Base-by-base conservation (phyloP, 129 eudicot species). In the Chrysanthemum lavandulifolium region DNA sequence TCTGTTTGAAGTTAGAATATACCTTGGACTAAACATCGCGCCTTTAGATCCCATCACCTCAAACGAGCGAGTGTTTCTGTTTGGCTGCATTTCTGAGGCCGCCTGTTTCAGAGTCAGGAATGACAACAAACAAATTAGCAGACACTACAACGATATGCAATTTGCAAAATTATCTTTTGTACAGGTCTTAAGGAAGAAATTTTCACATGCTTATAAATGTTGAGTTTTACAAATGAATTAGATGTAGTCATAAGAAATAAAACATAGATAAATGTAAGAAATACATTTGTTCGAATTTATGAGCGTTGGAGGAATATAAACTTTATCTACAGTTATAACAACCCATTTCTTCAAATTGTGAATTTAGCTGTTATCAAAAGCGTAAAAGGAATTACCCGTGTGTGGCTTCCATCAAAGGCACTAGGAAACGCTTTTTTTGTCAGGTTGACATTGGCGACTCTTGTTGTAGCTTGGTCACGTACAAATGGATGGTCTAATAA, bases 361-460 rank as follows among this genome's bases (percentile, higher is more conserved):
- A 16, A 61, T 66, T n/a, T 19, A 66, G 0, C 13, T 14, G 0
- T 29, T 13, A 55, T n/a, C 11, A 47, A 23, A 50, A 1, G 19
- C 29, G 13, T 40, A 16, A 55, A 54, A 53, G 36, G 73, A 25
- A 12, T 8, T 91, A 91, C 97, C 78, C 90, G 91, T 45, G 90
- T 84, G 69, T 89, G 94, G 77, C 84, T 86, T 77, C 98, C 95
- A 79, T 92, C 96, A 58, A 83, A 87, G 63, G 95, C 67, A 47
- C 66, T 68, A 4, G 98, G 91, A 79, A 84, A 83, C 25, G 91
- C 87, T 67, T 92, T 95, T 68, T 79, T 82, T 21, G 87, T 84
- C 58, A 84, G 57, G 78, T 71, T 87, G 62, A 82, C 83, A 76
- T 78, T 85, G 59, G 89, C 76, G 16, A 69, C 63, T 70, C 87